These are phyloP conservation scores for Pachyrhizus erosus DNA, from an alignment of 306 rosid species.

Conservation along the genomic window DNA sequence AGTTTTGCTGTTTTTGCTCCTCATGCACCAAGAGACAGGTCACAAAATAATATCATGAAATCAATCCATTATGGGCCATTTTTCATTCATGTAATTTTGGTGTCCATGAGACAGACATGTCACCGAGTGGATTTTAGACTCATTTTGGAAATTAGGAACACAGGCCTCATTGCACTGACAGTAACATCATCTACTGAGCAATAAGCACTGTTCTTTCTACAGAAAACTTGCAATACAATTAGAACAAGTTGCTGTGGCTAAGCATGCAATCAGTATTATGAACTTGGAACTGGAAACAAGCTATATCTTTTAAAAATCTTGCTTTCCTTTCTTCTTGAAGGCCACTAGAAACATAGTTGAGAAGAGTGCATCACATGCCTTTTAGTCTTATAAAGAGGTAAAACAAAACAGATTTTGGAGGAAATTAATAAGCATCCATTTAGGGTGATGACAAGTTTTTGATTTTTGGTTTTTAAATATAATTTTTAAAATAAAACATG, in stretches of 20 bases:
- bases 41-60: not conserved
- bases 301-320: not conserved
- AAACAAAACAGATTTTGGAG: no score
- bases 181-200: slow-evolving; percentile 7
- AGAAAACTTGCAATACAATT: not conserved
- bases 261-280: not conserved
- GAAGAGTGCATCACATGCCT: not conserved
- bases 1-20: not conserved
- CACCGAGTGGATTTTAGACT: not conserved
- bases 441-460: no score
- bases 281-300: not conserved
- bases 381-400: no score
- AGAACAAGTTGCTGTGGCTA: not conserved
- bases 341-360: not conserved
- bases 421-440: no score
- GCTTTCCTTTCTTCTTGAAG: not conserved
- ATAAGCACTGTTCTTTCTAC: not conserved
- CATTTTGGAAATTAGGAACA: not conserved
- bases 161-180: not conserved
- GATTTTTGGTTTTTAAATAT: no score
- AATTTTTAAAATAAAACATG: no score
- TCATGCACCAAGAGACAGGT: not conserved
- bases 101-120: not conserved
- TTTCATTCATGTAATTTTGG: not conserved
- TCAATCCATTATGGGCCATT: not conserved